Base-by-base conservation (phyloP, 78 protist species). In the Dictyostelium citrinum region DNA sequence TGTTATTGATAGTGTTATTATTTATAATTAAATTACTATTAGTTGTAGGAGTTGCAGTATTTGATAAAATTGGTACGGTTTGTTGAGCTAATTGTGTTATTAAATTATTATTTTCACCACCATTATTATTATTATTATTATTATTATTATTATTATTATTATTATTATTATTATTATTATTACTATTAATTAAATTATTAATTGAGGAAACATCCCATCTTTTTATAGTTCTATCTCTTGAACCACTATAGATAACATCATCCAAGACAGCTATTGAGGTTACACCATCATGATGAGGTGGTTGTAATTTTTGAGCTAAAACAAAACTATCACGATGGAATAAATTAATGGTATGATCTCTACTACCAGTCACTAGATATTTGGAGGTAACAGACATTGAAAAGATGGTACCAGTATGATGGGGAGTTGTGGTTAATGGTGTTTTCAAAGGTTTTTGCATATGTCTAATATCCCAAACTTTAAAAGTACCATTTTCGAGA, bases 251-350 rank as follows among this genome's bases (percentile, higher is more conserved):
- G 49, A 88, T 76, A 4, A 78, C 72, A 29, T 88, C 85, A 60
- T 88, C 93, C 49, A 17, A 27, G 0, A 67, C 81, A 7, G 81
- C 75, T 1, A 88, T 49, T 4, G 64, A 35, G n/a, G 68, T 88
- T 35, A 88, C 93, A 67, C 93, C 93, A 72, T 88, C 93, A 33
- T 77, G 75, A 46, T 88, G 93, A 46, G 70, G 84, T 17, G 93
- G 93, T 35, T 88, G 84, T 17, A 88, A 77, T 11, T 72, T 37
- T 46, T 88, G 93, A 20, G 76, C 93, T 67, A 88, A 35, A 24
- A 77, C 84, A 17, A 88, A 70, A 29, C 41, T 45, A 82, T 88
- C 93, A 24, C 72, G 41, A 82, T 88, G 61, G 61, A 77, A 88
- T 37, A 88, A 70, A 20, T 81, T 88, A 1, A 88, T 39, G 7